Base-by-base conservation (phyloP, 2,329 filamentous ascomycete genomes). In the Acarospora socialis region DNA sequence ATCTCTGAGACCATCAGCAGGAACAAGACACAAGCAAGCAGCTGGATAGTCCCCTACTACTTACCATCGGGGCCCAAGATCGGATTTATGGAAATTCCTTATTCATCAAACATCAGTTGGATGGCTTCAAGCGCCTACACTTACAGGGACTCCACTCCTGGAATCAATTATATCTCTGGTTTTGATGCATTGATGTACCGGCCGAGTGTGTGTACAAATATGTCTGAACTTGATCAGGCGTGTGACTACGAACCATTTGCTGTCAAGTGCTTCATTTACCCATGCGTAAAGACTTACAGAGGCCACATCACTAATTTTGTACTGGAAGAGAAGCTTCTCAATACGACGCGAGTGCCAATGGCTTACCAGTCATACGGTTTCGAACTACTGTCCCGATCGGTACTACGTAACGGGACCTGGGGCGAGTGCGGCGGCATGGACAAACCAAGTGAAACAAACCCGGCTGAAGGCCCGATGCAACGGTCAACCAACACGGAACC, bases 201-300 rank as follows among this genome's bases (percentile, higher is more conserved):
- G 22, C 12, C 7, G 22, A 25, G 8, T 25, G 22, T 14, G 7
- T 25, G 22, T 25, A 25, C 22, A 25, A 25, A 25, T 25, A 14
- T 14, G 7, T 25, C 22, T 25, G 22, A 25, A 9, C 2, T 9
- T 25, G 22, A 9, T 25, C 4, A 25, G 22, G 15, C 4, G 22
- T 25, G 22, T 25, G 22, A 25, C 22, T 25, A 25, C 15, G 22
- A 25, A 25, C 22, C 22, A 25, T 25, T 25, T 25, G 22, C 22
- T 25, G 22, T 25, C 22, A 25, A 25, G 22, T 25, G 22, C 22
- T 25, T 25, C 22, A 25, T 25, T 25, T 7, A 25, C 7, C 22
- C 22, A 25, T 25, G 22, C 22, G 7, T 25, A 14, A 25, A 25
- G 22, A 25, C 22, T 25, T 25, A 25, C 8, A 9, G 22, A 25